Conservation (phyloP, 139 green algal species). For the Axilococcus clingmanii region DNA sequence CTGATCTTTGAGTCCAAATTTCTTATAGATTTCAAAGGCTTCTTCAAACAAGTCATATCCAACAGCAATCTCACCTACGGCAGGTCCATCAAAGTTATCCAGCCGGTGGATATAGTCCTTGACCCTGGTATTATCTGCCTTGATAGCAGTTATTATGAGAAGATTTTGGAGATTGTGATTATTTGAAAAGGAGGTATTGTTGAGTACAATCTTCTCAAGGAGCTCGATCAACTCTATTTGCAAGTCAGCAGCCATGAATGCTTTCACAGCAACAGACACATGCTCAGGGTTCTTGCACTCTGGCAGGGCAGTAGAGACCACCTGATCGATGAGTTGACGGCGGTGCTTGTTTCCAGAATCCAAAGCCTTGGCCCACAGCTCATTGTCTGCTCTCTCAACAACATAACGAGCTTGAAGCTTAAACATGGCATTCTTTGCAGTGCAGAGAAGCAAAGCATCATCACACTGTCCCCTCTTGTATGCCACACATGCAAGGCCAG, state of each 20-base stretch:
- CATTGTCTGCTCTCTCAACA: slow-evolving; percentile 83
- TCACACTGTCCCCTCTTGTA: slow-evolving; percentile 97
- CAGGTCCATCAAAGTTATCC: slow-evolving; percentile 96
- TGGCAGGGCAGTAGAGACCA: slow-evolving; percentile 93
- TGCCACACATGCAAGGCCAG: slow-evolving; percentile 88
- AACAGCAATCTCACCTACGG: slow-evolving; percentile 79
- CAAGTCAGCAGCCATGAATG: slow-evolving; percentile 96
- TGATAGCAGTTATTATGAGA: slow-evolving; percentile 97
- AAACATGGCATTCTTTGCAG: slow-evolving; percentile 95
- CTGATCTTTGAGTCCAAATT: slow-evolving; percentile 81
- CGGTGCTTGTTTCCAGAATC: slow-evolving; percentile 71
- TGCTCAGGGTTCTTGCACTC: slow-evolving; percentile 97
- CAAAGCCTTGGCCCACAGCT: slow-evolving; percentile 91
- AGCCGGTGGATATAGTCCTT: slow-evolving; percentile 97
- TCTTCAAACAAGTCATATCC: slow-evolving; percentile 87
- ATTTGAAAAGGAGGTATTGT: slow-evolving; percentile 92
- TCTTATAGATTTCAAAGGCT: slow-evolving; percentile 98
- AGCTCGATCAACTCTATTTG: slow-evolving; percentile 97
- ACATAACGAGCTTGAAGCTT: slow-evolving; percentile 96
- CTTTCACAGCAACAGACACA: slow-evolving; percentile 89
- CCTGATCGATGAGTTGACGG: slow-evolving; percentile 82
- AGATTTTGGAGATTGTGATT: slow-evolving; percentile 99
- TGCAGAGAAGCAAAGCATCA: slow-evolving; percentile 91
- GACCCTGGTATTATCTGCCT: slow-evolving; percentile 55
- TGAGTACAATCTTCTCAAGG: slow-evolving; percentile 99